Evolutionary conservation across 2,329 filamentous ascomycete genomes (phyloP), one percentile per base, ranked within the genome.

Genomic region (Phialophora chinensis): DNA sequence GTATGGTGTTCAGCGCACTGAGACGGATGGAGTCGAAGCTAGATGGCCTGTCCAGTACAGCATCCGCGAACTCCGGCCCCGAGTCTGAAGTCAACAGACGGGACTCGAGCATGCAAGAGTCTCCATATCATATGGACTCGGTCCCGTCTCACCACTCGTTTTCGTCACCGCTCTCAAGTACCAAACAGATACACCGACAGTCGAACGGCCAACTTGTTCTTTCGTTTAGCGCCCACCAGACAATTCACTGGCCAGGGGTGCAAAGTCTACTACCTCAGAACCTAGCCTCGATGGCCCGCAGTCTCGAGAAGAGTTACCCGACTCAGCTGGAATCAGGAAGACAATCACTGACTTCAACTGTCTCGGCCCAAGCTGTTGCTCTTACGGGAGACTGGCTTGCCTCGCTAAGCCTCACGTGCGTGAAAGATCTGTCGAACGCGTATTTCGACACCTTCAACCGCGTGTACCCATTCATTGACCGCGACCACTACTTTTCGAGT

Each of bases 361-460:
- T 71, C 31, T 65, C 47, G 23, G 64, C 65, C 7, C 60, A 66
- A 11, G 25, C 44, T 6, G 53, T 27, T 12, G 14, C 62, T 17
- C 53, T 62, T 0, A 62, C 59, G 17, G 52, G 25, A 17, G 69
- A 69, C 42, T 85, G 83, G 83, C 72, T 85, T 38, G 79, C 83
- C 54, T 74, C 75, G 3, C 76, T 86, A 2, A 81, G 82, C 8
- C 72, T 85, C 35, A 79, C 81, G 0, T 78, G 82, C 49, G 78
- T 85, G 62, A 84, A 83, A 67, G 82, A 82, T 0, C 76, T 86
- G n/a, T 80, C 82, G 8, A 82, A 85, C 74, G 81, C 81, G 0
- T 86, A 84, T 66, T 86, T 86, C 71, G 77, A 80, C n/a, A 83
- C 84, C 0, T 85, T 85, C 69, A 83, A 85, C 69, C 82, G 82